phyloP scores from a whole-genome alignment of 805 yeast species.

The Starmera dryadoides region DNA sequence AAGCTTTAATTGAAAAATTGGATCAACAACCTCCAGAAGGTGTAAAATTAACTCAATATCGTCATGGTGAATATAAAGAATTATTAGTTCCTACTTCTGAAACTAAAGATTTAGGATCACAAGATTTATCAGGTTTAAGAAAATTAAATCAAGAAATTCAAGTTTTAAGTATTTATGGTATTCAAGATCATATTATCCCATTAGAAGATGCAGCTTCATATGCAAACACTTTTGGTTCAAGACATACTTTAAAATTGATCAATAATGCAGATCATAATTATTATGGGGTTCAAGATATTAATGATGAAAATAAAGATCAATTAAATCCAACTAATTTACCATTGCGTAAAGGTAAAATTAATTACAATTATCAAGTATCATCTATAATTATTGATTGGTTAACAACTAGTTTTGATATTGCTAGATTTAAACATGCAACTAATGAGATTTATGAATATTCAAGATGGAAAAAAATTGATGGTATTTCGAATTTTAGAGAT shows the following conservation, averaged over 20 bases:
- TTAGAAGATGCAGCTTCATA: slow-evolving; percentile 50
- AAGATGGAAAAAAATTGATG: slow-evolving; percentile 60
- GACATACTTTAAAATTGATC: slow-evolving; percentile 53
- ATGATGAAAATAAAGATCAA: slow-evolving; percentile 22
- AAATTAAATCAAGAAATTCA: slow-evolving; percentile 38
- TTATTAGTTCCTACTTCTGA: slow-evolving; percentile 43
- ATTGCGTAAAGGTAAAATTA: slow-evolving; percentile 37
- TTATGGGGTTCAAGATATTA: slow-evolving; percentile 41
- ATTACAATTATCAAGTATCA: slow-evolving; percentile 50
- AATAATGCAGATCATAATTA: slow-evolving; percentile 78
- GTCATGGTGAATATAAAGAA: slow-evolving; percentile 41
- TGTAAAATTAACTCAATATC: slow-evolving; percentile 30
- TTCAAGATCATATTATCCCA: slow-evolving; percentile 61
- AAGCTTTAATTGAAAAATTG: slow-evolving; percentile 36
- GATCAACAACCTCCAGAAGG: slow-evolving; percentile 24
- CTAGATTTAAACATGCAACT: slow-evolving; percentile 40
- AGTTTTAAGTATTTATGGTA: slow-evolving; percentile 66
- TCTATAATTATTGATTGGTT: slow-evolving; percentile 43
- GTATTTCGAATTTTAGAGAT: slow-evolving; percentile 70
- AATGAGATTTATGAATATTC: slow-evolving; percentile 31
- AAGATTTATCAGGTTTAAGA: slow-evolving; percentile 36
- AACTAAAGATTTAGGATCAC: slow-evolving; percentile 38
- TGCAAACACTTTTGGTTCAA: slow-evolving; percentile 46
- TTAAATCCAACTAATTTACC: slow-evolving; percentile 36
- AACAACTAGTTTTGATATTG: slow-evolving; percentile 37